Percentiles rank a stretch among this genome's conserved stretches.
These are phyloP conservation scores for Aspergillus egyptiacus DNA, from an alignment of 495 filamentous ascomycete genomes.

Conservation along the genomic window DNA sequence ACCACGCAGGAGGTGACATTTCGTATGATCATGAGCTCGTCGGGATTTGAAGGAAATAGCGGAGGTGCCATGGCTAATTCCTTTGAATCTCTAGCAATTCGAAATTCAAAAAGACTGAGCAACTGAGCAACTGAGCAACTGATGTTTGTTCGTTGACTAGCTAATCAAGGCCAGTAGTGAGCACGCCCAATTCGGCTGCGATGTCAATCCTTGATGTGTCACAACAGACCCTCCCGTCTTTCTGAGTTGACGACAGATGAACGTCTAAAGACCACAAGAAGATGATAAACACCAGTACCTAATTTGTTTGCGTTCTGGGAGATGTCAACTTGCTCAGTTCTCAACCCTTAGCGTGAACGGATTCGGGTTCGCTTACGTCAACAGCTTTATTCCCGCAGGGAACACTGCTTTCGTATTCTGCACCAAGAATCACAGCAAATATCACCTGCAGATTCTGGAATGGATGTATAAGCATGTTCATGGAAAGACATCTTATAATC, in stretches of 20 bases:
- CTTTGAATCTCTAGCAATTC: not conserved
- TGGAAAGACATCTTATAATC: not conserved
- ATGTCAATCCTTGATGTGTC: too few relatives aligned
- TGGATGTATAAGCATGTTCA: not conserved
- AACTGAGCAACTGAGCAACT: not conserved
- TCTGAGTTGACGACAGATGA: too few relatives aligned
- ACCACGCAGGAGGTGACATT: constrained; percentile 71
- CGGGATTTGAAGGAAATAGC: constrained; percentile 59
- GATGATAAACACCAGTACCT: too few relatives aligned
- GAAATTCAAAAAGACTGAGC: not conserved
- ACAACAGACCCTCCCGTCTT: too few relatives aligned
- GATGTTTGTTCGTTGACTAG: not conserved
- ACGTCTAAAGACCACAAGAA: too few relatives aligned
- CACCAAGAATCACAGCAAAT: too few relatives aligned
- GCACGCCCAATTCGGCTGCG: too few relatives aligned
- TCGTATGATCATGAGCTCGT: constrained; percentile 81
- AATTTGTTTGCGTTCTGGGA: not conserved
- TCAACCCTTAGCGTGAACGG: not conserved
- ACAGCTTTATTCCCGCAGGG: not conserved
- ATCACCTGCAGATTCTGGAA: not conserved
- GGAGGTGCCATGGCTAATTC: constrained; percentile 19
- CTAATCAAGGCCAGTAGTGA: too few relatives aligned
- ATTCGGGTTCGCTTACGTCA: constrained; percentile 3
- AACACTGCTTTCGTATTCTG: too few relatives aligned
- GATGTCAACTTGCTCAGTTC: not conserved